Evolutionary conservation across 2,329 filamentous ascomycete genomes (phyloP).

Genomic region (Sarocladium brachiariae): DNA sequence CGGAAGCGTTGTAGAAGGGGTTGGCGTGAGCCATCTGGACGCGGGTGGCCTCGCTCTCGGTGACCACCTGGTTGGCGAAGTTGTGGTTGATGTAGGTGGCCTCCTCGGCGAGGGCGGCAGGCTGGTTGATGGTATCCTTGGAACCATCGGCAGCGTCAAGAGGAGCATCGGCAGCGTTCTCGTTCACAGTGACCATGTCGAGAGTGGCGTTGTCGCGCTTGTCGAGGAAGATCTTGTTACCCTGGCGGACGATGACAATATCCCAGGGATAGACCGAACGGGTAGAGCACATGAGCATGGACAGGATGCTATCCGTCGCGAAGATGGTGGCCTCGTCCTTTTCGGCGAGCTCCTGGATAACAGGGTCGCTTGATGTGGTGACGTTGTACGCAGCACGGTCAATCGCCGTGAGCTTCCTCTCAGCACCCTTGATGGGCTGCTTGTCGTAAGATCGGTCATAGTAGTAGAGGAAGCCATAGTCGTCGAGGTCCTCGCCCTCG

Average conservation of each 20-base stretch:
- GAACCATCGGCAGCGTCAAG: constrained; percentile 86
- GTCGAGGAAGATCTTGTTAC: constrained; percentile 97
- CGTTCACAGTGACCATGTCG: constrained; percentile 98
- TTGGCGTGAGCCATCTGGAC: constrained; percentile 81
- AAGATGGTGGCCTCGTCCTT: constrained; percentile 96
- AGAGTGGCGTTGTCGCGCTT: constrained; percentile 93
- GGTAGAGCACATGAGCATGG: constrained; percentile 98
- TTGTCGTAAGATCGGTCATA: constrained; percentile 97
- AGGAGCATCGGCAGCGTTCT: constrained; percentile 93
- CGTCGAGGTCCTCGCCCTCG: constrained; percentile 90
- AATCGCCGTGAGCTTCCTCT: constrained; percentile 80
- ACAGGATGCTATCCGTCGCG: constrained; percentile 92
- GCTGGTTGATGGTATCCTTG: constrained; percentile 93
- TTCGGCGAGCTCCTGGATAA: constrained; percentile 94
- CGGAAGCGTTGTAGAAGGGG: constrained; percentile 92
- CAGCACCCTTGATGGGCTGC: constrained; percentile 78
- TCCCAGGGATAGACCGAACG: constrained; percentile 98
- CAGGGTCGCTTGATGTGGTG: constrained; percentile 88
- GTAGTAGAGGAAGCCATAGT: constrained; percentile 96
- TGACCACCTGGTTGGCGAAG: constrained; percentile 92
- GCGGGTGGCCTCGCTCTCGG: constrained; percentile 72
- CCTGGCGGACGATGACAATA: constrained; percentile 85
- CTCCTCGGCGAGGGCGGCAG: constrained; percentile 86
- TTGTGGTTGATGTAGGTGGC: constrained; percentile 99
- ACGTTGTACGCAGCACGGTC: constrained; percentile 98